These are phyloP conservation scores for Aureobasidium sp. DNA, from an alignment of 2,329 filamentous ascomycete genomes.

Conservation along the genomic window DNA sequence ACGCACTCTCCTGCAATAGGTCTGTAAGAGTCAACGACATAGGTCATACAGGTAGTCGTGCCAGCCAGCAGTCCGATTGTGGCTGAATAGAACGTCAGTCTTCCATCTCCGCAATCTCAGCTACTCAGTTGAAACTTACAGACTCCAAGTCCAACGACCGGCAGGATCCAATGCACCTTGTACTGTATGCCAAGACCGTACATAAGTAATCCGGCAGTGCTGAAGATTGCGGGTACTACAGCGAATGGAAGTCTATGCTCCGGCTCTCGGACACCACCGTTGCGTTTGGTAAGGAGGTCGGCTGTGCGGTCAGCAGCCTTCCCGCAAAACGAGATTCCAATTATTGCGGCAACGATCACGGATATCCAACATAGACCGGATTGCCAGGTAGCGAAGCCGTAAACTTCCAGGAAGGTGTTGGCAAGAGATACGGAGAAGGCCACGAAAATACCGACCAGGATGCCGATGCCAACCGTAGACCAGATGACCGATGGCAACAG, in stretches of 20 bases:
- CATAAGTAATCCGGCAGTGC: conserved; percentile 28
- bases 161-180: too few relatives aligned
- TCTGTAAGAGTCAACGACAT: too few relatives aligned
- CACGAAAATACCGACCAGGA: background rate
- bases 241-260: background rate
- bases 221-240: background rate
- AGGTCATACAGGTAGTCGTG: too few relatives aligned
- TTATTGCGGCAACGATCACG: background rate
- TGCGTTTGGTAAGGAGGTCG: background rate
- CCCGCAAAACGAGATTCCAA: background rate
- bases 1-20: too few relatives aligned
- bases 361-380: background rate
- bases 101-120: too few relatives aligned
- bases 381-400: background rate
- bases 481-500: too few relatives aligned
- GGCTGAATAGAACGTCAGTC: too few relatives aligned
- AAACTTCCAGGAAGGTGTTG: background rate
- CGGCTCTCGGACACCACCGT: background rate
- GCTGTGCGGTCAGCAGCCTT: background rate
- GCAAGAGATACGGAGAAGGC: background rate
- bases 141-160: too few relatives aligned
- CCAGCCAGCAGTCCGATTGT: too few relatives aligned
- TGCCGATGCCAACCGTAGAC: conserved; percentile 24
- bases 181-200: conserved; percentile 27
- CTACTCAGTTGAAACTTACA: too few relatives aligned